Evolutionary conservation across 345 rosid species (phyloP), one percentile per base, ranked within the genome.

Genomic region (Camelina sativa): DNA sequence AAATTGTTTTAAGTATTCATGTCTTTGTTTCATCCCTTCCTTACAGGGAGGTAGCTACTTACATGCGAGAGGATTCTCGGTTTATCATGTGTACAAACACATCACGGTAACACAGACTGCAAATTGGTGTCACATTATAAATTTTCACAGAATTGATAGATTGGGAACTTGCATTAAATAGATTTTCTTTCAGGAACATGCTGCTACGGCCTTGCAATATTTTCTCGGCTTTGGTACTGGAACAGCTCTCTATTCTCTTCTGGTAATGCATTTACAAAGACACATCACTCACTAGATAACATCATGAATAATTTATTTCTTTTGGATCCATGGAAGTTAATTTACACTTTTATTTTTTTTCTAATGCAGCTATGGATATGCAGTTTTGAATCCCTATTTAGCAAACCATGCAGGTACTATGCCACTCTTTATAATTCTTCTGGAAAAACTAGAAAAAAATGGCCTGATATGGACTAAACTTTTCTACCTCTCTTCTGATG

Each of bases 41-140:
- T 40, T 53, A 38, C 76, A 91, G 98, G 97, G 98, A 73, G 98
- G 98, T 44, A 89, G 86, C 83, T 87, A 91, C 74, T 79, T 91
- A 20, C 96, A 91, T 64, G 83, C 97, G 3, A 85, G 96, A 79
- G 97, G 96, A 30, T 70, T 74, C 76, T 94, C 97, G 23, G 80
- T 86, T 79, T 77, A 90, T 77, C 85, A 90, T 69, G 84, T 86
- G 40, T 94, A 73, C 69, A 88, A 84, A 81, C 88, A 82, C 65
- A 90, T 90, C 62, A 85, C 95, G 76, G 97, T 94, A 87, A 74
- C 43, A 44, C 40, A 72, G 46, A 47, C 35, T 47, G 20, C 15
- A 52, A 51, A 46, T 3, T 55, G 38, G 7, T 62, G 8, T 68
- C 28, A 15, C 7, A 16, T 23, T 23, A 11, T 25, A 25, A 9